Base-by-base conservation (phyloP, 2,329 filamentous ascomycete genomes). In the Neonectria magnoliae region DNA sequence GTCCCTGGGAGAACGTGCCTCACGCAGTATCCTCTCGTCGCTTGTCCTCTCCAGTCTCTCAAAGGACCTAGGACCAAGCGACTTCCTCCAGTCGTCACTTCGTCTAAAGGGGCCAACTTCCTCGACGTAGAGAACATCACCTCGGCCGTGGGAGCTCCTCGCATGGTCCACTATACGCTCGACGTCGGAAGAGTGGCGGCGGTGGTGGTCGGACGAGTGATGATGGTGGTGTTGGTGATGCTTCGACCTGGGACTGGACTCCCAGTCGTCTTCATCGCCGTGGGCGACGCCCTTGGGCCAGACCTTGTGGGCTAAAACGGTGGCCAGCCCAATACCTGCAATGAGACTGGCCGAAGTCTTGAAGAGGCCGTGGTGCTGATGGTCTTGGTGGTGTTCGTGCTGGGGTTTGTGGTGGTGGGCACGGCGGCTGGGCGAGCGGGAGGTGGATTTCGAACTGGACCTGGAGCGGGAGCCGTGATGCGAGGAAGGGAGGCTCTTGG, bases 241-340 rank as follows among this genome's bases (percentile, higher is more conserved):
- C 25, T 64, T 38, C 2, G 48, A n/a, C 22, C 20, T 53, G 27
- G 56, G 47, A 9, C 61, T 68, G 7, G 60, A 45, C 53, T 75
- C 75, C 76, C 77, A 78, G 18, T 76, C 70, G 11, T 77, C 73
- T 29, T 75, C 68, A 18, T 69, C 75, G 13, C 73, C 73, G 57
- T 76, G 68, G 20, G 73, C 36, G 45, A 72, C 65, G 6, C 72
- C 71, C 65, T 77, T 78, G 31, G 76, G 76, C 78, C 78, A 80
- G 66, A 78, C 68, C 58, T 76, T 78, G 66, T 76, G 76, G 42
- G 77, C 76, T 41, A 78, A 67, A 45, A 79, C 68, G 11, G 77
- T 73, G 25, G 77, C 77, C 33, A 79, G 71, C 33, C 78, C 78
- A 16, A 80, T 74, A 31, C 76, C 76, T 10, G 77, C 78, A 31